A percentile compares a stretch with the other conserved stretches of the same genome.
Evolutionary conservation across 2,329 filamentous ascomycete genomes (phyloP).

Genomic region (Dothiorella sarmentorum): DNA sequence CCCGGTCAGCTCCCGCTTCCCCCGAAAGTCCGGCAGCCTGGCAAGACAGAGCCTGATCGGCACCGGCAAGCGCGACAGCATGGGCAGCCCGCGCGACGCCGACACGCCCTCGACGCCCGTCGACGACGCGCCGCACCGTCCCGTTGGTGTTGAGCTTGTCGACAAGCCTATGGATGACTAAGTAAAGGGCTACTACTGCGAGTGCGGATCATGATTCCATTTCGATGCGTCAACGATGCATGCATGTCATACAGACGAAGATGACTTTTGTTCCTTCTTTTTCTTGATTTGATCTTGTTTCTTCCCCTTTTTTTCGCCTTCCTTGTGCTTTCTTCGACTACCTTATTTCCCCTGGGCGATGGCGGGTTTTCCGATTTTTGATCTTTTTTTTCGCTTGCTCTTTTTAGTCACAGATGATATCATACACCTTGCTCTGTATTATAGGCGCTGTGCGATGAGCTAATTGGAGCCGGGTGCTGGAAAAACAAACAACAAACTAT

Average conservation of each 20-base stretch:
- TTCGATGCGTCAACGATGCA: slow-evolving; percentile 8
- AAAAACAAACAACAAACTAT: not conserved
- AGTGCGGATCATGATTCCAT: slow-evolving; percentile 4
- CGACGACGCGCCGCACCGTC: slow-evolving; percentile 35
- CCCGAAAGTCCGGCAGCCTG: slow-evolving; percentile 50
- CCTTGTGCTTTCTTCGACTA: not conserved
- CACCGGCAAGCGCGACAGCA: slow-evolving; percentile 24
- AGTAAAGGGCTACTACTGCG: not conserved
- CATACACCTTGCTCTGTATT: slow-evolving; percentile 15
- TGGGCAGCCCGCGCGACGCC: slow-evolving; percentile 27
- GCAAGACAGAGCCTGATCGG: slow-evolving; percentile 38
- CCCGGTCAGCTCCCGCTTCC: slow-evolving; percentile 43
- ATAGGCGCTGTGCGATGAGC: slow-evolving; percentile 14
- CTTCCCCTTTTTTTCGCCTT: not conserved
- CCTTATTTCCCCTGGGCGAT: not conserved
- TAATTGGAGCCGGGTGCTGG: not conserved
- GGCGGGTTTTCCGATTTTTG: not conserved
- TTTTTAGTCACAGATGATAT: slow-evolving; percentile 11
- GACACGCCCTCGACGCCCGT: slow-evolving; percentile 38
- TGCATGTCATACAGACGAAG: slow-evolving; percentile 4
- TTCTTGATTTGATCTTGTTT: not conserved
- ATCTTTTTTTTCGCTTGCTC: not conserved
- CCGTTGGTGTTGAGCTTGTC: slow-evolving; percentile 62
- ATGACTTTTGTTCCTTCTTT: not conserved
- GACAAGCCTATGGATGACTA: slow-evolving; percentile 78